These are phyloP conservation scores for Blastobotrys raffinosifermentans DNA, from an alignment of 1,139 yeast species.

Conservation along the genomic window DNA sequence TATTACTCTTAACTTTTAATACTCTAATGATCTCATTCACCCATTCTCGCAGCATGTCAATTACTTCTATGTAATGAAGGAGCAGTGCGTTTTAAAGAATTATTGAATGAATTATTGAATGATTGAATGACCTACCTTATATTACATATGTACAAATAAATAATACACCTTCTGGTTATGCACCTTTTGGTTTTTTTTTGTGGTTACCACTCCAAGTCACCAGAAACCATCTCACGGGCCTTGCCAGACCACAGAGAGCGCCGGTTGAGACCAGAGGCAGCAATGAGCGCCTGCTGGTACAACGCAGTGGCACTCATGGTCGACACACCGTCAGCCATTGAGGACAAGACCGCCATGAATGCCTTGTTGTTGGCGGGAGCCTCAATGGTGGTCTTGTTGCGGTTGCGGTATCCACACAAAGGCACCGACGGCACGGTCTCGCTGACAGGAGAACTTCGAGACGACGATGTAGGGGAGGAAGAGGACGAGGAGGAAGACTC, in stretches of 20 bases:
- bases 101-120: no score
- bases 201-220: no score
- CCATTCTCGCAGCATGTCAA: no score
- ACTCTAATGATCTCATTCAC: no score
- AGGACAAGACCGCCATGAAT: conserved; percentile 18
- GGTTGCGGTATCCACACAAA: conserved; percentile 23
- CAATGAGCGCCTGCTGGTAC: conserved; percentile 26
- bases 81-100: no score
- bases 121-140: no score
- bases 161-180: no score
- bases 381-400: conserved; percentile 10
- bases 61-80: no score
- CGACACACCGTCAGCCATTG: conserved; percentile 13
- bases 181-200: no score
- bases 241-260: conserved; percentile 45
- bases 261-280: conserved; percentile 38
- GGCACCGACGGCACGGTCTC: conserved; percentile 13
- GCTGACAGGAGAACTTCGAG: conserved; percentile 1
- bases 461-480: conserved; percentile 8
- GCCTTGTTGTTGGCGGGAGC: conserved; percentile 12
- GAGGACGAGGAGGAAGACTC: conserved; percentile 12
- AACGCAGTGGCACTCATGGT: conserved; percentile 13
- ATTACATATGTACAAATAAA: no score
- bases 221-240: conserved; percentile 50
- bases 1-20: no score